phyloP scores from a whole-genome alignment of 169 alveolate species.

The Cryptosporidium tyzzeri region DNA sequence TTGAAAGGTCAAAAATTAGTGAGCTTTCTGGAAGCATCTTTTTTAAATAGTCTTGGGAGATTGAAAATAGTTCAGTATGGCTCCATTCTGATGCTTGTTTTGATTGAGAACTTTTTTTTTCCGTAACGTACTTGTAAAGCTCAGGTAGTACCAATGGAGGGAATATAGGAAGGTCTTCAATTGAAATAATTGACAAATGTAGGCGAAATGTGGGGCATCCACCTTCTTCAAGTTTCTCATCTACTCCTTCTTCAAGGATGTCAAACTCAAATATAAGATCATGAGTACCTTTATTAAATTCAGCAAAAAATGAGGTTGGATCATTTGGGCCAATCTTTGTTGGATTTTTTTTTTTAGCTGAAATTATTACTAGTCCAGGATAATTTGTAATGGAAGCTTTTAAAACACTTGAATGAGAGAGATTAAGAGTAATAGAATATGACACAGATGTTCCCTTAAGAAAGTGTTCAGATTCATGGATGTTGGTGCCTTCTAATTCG shows the following conservation, averaged over 20 bases:
- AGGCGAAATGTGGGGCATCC: slow-evolving; percentile 39
- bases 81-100: slow-evolving; percentile 16
- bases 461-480: not conserved
- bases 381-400: slow-evolving; percentile 37
- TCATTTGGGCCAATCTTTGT: slow-evolving; percentile 30
- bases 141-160: slow-evolving; percentile 40
- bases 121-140: not conserved
- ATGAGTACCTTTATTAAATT: slow-evolving; percentile 25
- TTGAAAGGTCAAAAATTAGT: slow-evolving; percentile 12
- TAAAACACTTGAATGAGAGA: slow-evolving; percentile 33
- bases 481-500: not conserved
- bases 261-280: slow-evolving; percentile 52
- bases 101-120: too few relatives aligned
- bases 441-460: slow-evolving; percentile 15
- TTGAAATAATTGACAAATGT: slow-evolving; percentile 42
- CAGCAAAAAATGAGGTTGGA: slow-evolving; percentile 12
- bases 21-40: slow-evolving; percentile 18
- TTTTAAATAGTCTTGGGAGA: slow-evolving; percentile 15
- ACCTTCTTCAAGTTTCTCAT: slow-evolving; percentile 66
- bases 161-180: slow-evolving; percentile 39
- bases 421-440: slow-evolving; percentile 1
- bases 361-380: slow-evolving; percentile 20
- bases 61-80: slow-evolving; percentile 27
- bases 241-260: slow-evolving; percentile 48
- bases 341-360: not conserved